Base-by-base conservation (phyloP, 768 basidiomycete species). In the Boletus bicolor region DNA sequence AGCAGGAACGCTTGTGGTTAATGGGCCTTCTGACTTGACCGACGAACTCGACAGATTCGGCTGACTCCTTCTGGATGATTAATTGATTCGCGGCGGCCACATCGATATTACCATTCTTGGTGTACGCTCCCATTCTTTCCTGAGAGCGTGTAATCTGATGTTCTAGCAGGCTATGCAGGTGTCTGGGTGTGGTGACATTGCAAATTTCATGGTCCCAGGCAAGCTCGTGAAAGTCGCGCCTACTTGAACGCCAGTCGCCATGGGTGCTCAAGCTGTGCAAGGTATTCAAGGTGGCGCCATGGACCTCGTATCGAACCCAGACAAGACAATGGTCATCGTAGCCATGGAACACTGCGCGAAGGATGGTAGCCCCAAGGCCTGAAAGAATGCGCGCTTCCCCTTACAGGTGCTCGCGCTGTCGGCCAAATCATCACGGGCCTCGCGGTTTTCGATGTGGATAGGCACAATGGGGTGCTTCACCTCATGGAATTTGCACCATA, bases 161-260 rank as follows among this genome's bases (percentile, higher is more conserved):
- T 42, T 51, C 50, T 34, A 36, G n/a, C 57, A 91, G 89, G 91
- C 92, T 4, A 90, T 97, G 90, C 87, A 96, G 79, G 94, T 95
- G 36, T 92, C 91, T 0, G 83, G 88, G 57, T 82, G 82, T 2
- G 93, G 91, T 49, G 93, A 96, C 69, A 87, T 98, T 62, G 94
- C 94, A 58, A 96, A 96, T 76, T 98, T 91, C 70, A 97, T 96
- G 93, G 91, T 97, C 62, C 94, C 93, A 6, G 91, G 93, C 17
- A 94, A 96, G 75, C 82, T 91, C 72, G 79, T 91, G 44, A 90
- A 89, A 77, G 53, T 38, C n/a, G 17, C 21, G 56, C 36, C 58
- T 41, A 15, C 35, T 42, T 44, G 32, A 54, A 44, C 15, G 43
- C 15, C n/a, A 7, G 14, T 64, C 32, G 45, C 46, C n/a, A 21